phyloP scores from a whole-genome alignment of 228 moss, liverwort and hornwort species.

The Sphagnum magellanicum region DNA sequence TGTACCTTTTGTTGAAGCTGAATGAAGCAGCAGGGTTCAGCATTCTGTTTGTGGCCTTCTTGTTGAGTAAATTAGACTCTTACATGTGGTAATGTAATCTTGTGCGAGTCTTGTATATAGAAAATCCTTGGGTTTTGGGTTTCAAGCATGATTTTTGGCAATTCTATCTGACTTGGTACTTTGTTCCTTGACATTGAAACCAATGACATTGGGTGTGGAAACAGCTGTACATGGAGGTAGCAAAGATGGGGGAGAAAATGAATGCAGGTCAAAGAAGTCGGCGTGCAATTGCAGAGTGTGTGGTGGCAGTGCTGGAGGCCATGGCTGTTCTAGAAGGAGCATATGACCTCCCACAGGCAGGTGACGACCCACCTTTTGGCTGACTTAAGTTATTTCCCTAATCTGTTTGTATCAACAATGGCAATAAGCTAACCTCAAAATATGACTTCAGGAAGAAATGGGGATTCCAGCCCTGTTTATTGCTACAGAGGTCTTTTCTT shows the following conservation, averaged over 20 bases:
- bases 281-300: slow-evolving; percentile 47
- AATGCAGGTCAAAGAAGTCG: slow-evolving; percentile 36
- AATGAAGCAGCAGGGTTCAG: background rate
- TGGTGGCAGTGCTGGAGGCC: slow-evolving; percentile 55
- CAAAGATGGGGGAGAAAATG: slow-evolving; percentile 72
- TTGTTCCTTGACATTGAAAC: too few relatives aligned
- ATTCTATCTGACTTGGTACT: too few relatives aligned
- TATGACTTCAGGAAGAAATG: too few relatives aligned
- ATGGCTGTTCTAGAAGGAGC: slow-evolving; percentile 67
- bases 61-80: background rate
- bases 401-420: background rate
- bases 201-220: too few relatives aligned
- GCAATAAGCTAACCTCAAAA: background rate
- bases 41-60: background rate
- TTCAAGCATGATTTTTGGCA: too few relatives aligned
- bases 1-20: background rate
- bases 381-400: background rate
- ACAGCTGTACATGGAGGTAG: slow-evolving; percentile 84
- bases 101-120: too few relatives aligned
- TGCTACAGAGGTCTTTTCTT: too few relatives aligned
- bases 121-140: too few relatives aligned
- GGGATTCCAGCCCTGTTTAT: too few relatives aligned
- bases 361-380: slow-evolving; percentile 41
- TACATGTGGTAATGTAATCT: too few relatives aligned
- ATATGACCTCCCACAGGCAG: slow-evolving; percentile 92